Evolutionary conservation across 169 alveolate genomes (phyloP).

Genomic region (Fabrea salina): DNA sequence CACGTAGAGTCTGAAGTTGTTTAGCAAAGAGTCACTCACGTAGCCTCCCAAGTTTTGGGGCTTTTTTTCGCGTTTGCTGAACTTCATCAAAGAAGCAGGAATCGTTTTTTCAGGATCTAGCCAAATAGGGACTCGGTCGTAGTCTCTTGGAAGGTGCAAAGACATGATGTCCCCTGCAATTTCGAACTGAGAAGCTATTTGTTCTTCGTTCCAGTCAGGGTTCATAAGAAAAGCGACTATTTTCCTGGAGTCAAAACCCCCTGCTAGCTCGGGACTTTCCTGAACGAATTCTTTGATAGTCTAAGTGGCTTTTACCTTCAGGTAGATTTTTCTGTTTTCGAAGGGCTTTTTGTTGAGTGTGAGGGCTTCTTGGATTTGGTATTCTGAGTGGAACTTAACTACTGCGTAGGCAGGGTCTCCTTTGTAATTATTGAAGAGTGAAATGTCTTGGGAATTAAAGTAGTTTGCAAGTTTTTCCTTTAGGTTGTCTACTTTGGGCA

Average conservation of each 20-base stretch:
- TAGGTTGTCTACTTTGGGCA: background rate
- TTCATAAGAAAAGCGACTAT: background rate
- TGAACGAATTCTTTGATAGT: background rate
- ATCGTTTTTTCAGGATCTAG: background rate
- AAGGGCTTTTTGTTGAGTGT: background rate
- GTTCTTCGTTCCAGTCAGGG: background rate
- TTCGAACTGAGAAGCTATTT: background rate
- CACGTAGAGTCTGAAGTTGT: background rate
- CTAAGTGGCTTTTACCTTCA: background rate
- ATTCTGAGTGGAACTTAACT: background rate
- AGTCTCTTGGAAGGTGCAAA: background rate
- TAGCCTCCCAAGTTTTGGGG: background rate
- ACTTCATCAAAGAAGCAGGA: background rate
- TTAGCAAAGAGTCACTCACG: background rate
- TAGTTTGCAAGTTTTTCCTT: background rate
- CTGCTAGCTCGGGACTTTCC: background rate
- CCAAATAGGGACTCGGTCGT: background rate
- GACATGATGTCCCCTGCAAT: background rate
- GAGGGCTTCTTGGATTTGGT: background rate
- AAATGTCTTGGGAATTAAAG: background rate
- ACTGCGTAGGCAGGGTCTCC: background rate
- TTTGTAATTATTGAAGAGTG: background rate
- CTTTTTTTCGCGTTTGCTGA: background rate
- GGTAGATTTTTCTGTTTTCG: background rate
- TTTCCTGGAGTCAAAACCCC: background rate